phyloP scores from a whole-genome alignment of 257 asterid species.

The Jaltomata sinuosa region DNA sequence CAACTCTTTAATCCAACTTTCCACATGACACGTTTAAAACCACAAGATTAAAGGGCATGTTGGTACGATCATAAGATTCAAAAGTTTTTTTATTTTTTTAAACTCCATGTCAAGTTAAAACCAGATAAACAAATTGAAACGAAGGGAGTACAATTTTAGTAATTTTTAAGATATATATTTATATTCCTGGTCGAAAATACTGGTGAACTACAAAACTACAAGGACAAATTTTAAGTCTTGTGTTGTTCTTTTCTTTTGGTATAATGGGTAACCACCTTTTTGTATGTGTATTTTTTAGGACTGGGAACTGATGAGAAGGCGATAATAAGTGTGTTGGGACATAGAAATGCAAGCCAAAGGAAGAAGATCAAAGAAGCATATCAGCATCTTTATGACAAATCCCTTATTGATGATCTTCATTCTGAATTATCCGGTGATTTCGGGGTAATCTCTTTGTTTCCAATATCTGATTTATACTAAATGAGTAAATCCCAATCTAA shows the following conservation, averaged over 20 bases:
- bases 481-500: not conserved
- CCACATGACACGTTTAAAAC: too few species aligned
- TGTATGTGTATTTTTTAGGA: slow-evolving; percentile 25
- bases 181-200: not conserved
- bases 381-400: slow-evolving; percentile 39
- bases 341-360: slow-evolving; percentile 56
- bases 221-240: not conserved
- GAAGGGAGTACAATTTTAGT: not conserved
- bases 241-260: not conserved
- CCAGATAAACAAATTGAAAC: too few species aligned
- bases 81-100: too few species aligned
- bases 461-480: not conserved
- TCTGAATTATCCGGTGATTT: slow-evolving; percentile 75
- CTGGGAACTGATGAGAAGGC: slow-evolving; percentile 64
- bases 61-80: too few species aligned
- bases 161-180: too few species aligned
- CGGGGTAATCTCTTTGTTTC: slow-evolving; percentile 27
- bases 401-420: slow-evolving; percentile 42
- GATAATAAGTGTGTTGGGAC: slow-evolving; percentile 47
- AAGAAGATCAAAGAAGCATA: slow-evolving; percentile 46
- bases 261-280: not conserved
- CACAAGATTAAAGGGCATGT: too few species aligned
- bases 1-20: too few species aligned
- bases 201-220: not conserved
- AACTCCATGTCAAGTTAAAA: too few species aligned